Percentiles rank a stretch among this genome's conserved stretches.
Evolutionary conservation across 768 basidiomycete species (phyloP).

Genomic region (Mycena capillaripes): DNA sequence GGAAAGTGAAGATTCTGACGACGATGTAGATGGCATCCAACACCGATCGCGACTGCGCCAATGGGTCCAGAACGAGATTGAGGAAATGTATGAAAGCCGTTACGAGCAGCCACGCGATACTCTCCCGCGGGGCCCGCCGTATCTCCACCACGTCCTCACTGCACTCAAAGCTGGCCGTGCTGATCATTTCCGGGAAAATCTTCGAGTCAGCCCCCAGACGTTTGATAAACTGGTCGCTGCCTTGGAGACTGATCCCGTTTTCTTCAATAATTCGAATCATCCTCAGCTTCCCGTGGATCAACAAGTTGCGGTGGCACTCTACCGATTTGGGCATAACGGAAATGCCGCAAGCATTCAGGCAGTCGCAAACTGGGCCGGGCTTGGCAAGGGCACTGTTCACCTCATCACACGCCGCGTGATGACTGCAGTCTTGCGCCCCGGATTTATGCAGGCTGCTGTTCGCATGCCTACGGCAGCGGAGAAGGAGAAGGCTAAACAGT

Average conservation of each 20-base stretch:
- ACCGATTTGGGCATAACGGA: constrained; percentile 54
- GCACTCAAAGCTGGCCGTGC: constrained; percentile 43
- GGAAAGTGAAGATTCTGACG: neutral
- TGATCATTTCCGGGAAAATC: constrained; percentile 46
- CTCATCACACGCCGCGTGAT: constrained; percentile 41
- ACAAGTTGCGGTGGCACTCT: constrained; percentile 56
- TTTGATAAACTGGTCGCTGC: constrained; percentile 48
- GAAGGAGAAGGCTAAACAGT: constrained; percentile 52
- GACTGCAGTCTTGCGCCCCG: constrained; percentile 43
- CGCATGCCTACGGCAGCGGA: constrained; percentile 46
- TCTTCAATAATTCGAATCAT: constrained; percentile 45
- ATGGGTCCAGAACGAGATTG: neutral
- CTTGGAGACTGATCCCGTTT: constrained; percentile 42
- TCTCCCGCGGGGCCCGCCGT: constrained; percentile 20
- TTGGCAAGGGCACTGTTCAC: constrained; percentile 47
- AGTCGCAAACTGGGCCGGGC: constrained; percentile 55
- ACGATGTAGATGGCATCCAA: neutral
- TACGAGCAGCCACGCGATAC: constrained; percentile 26
- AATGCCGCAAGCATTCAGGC: constrained; percentile 49
- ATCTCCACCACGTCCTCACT: constrained; percentile 28
- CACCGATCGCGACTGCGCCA: neutral
- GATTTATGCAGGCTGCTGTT: constrained; percentile 44
- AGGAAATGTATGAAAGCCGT: constrained; percentile 15
- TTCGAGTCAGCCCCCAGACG: constrained; percentile 48
- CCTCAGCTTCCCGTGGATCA: too few species aligned